Evolutionary conservation across 1,284 basidiomycete genomes (phyloP), one percentile per base, ranked within the genome.

Genomic region (Ganoderma boninense): DNA sequence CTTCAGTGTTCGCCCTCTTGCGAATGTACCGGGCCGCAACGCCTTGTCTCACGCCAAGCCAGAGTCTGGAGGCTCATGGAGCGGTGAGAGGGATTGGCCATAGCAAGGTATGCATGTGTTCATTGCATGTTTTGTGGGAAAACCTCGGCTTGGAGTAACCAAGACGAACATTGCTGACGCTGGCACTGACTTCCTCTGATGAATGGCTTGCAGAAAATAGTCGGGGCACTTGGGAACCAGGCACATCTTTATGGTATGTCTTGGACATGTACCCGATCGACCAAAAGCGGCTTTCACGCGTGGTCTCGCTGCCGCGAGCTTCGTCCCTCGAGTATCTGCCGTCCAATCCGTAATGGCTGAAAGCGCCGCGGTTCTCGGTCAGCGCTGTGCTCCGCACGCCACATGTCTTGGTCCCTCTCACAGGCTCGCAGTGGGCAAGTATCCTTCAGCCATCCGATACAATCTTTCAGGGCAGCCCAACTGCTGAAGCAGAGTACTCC

Each of bases 141-240:
- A 75, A 69, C 67, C 56, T 73, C 71, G 74, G 71, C 65, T 67
- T 69, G 62, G n/a, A 38, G 57, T 62, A 42, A 65, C 52, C 56
- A 38, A 60, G 65, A 38, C 52, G 38, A 38, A 60, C 23, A 44
- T 57, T 69, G 57, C 64, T 71, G 71, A 72, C 62, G 49, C 32
- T 65, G 26, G 57, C 49, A 29, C 64, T 71, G 62, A 40, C 40
- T 61, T 46, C 54, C 46, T 63, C 26, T 65, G 57, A 65, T 57
- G 44, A 35, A 40, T 46, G 59, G 43, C 38, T 44, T 2, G 38
- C 32, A 56, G 20, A 72, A 61, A 72, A 63, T 74, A 69, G 66
- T 60, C 32, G 62, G 56, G 63, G 23, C 29, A 62, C 74, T 73
- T 75, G 74, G 69, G 74, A 75, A 74, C 40, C 64, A 71, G 54